Evolutionary conservation across 108 stramenopile genomes (phyloP).

Genomic region (Stephanodiscus triporus): DNA sequence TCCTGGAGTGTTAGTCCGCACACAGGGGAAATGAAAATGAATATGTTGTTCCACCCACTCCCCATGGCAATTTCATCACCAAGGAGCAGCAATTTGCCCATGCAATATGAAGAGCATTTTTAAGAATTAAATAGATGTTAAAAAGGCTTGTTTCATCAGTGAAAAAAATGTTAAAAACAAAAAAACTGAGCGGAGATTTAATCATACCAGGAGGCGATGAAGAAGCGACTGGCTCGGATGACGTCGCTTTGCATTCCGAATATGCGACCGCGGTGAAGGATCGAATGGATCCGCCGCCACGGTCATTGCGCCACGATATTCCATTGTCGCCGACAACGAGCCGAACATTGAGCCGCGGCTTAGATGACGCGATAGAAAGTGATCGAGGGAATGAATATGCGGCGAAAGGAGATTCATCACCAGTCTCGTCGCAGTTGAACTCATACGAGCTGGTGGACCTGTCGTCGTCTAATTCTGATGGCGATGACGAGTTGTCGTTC

Average conservation of each 20-base stretch:
- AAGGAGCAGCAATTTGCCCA: too few relatives aligned
- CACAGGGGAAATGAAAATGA: too few relatives aligned
- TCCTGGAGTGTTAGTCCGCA: too few relatives aligned
- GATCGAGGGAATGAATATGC: neutral
- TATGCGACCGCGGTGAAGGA: neutral
- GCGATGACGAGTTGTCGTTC: neutral
- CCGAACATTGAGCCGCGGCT: neutral
- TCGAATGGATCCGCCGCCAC: neutral
- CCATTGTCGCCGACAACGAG: neutral
- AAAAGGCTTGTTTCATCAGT: too few relatives aligned
- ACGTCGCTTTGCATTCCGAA: neutral
- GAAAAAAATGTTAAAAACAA: too few relatives aligned
- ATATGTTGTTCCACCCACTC: too few relatives aligned
- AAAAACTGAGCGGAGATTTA: too few relatives aligned
- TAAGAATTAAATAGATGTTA: too few relatives aligned
- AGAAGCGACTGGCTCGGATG: neutral
- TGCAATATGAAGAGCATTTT: too few relatives aligned
- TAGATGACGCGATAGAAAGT: neutral
- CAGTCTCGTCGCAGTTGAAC: neutral
- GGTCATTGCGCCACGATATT: neutral
- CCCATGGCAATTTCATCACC: too few relatives aligned
- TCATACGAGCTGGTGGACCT: neutral
- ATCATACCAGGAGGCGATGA: too few relatives aligned
- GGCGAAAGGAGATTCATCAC: neutral
- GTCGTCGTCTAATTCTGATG: neutral